Base-by-base conservation (phyloP, 768 basidiomycete species). In the Pleurotus platypus region DNA sequence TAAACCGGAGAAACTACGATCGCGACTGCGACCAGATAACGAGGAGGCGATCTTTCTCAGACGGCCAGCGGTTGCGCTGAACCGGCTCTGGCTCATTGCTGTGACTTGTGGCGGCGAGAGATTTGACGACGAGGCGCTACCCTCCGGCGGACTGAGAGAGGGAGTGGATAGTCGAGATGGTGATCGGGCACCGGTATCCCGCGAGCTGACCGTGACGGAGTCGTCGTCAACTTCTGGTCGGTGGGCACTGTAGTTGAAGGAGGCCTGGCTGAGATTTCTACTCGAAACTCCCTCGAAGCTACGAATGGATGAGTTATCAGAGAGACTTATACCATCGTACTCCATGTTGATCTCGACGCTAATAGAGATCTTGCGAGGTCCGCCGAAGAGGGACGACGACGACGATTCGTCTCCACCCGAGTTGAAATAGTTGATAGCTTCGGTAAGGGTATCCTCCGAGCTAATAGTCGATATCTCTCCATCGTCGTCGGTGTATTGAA, bases 301-400 rank as follows among this genome's bases (percentile, higher is more conserved):
- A 18, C 81, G 82, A 15, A 95, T 72, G 7, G 92, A 94, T 8
- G 84, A 85, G 2, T 93, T 91, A 62, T 97, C 95, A 7, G 92
- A 94, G 57, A 97, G 77, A 70, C 89, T 91, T 12, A 89, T 92
- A 0, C 92, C 92, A 68, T 97, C 94, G 63, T 93, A 95, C 59
- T 95, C 94, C 60, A 95, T 85, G 7, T 78, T 76, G 42, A 98
- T 85, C 46, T 86, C 78, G 37, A 97, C 83, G 7, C 82, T 79
- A 13, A 97, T 72, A 0, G 87, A 89, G 56, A 97, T 89, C 67
- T 86, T 92, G 45, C 82, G 78, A 35, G 79, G 75, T 8, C 82
- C 77, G 24, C 85, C 85, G 63, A 89, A 89, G 27, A 88, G 70
- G 0, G 87, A 82, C 3, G 84, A 83, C 20, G 89, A 90, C 8